Evolutionary conservation across 768 basidiomycete genomes (phyloP).

Genomic region (Coprinellus micaceus): DNA sequence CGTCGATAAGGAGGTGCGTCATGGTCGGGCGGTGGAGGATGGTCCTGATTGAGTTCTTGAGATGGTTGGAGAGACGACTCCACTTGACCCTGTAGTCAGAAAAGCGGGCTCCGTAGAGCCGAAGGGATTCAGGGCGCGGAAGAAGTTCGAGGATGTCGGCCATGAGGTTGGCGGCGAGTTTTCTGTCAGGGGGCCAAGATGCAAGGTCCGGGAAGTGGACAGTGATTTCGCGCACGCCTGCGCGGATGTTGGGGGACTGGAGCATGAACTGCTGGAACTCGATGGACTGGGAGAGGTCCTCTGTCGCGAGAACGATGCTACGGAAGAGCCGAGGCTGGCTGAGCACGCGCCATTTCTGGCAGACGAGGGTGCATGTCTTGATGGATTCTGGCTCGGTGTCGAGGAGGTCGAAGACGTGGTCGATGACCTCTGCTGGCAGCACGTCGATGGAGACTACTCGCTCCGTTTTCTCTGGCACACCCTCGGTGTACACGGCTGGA

Average conservation of each 20-base stretch:
- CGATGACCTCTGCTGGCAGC: background rate
- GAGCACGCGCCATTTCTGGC: conserved; percentile 5
- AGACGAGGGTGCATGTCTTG: conserved; percentile 6
- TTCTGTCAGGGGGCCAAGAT: conserved; percentile 5
- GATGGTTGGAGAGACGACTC: conserved; percentile 4
- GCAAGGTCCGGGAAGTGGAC: conserved; percentile 8
- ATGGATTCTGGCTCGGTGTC: background rate
- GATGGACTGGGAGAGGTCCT: conserved; percentile 1
- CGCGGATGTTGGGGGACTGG: conserved; percentile 5
- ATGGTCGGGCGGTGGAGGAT: conserved; percentile 3
- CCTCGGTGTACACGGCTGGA: too few species aligned
- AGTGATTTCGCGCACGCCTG: conserved; percentile 5
- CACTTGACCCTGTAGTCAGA: conserved; percentile 9
- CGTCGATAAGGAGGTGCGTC: conserved; percentile 7
- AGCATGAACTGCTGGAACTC: conserved; percentile 9
- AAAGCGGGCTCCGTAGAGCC: conserved; percentile 6
- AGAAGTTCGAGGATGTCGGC: conserved; percentile 11
- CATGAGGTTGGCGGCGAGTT: conserved; percentile 6
- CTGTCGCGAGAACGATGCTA: conserved; percentile 4
- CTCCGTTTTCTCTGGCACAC: too few species aligned
- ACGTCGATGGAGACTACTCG: background rate
- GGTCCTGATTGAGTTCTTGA: conserved; percentile 6
- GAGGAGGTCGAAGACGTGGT: background rate
- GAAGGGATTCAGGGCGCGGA: conserved; percentile 9
- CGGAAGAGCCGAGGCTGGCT: conserved; percentile 8